Percentiles rank a stretch among this genome's conserved stretches.
phyloP scores from a whole-genome alignment of 768 basidiomycete genomes.

The Mycena floridula region DNA sequence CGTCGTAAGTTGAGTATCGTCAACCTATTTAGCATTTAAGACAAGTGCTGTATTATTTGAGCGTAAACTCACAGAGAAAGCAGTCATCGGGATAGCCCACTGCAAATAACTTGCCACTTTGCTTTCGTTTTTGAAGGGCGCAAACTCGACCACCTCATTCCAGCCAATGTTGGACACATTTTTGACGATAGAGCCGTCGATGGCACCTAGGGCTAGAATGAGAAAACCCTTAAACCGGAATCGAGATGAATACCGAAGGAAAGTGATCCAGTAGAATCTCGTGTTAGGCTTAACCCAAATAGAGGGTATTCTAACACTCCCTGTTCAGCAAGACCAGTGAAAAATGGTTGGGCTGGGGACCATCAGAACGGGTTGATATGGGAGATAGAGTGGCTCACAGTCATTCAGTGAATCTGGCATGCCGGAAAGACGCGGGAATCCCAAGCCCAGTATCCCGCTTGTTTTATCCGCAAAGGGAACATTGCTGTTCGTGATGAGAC shows the following conservation, averaged over 20 bases:
- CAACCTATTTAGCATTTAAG: conserved; percentile 37
- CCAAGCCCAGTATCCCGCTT: conserved; percentile 71
- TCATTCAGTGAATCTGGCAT: conserved; percentile 41
- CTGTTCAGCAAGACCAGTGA: conserved; percentile 52
- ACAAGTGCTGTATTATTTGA: not conserved
- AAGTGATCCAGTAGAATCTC: conserved; percentile 54
- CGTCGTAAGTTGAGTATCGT: conserved; percentile 44
- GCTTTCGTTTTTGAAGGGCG: conserved; percentile 51
- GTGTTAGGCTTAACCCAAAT: conserved; percentile 64
- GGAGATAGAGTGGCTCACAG: conserved; percentile 30
- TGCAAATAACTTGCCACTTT: conserved; percentile 68
- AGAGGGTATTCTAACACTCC: conserved; percentile 69
- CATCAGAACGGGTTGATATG: not conserved
- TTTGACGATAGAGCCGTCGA: conserved; percentile 63
- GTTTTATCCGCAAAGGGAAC: conserved; percentile 55
- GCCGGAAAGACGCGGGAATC: conserved; percentile 67
- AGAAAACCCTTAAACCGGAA: conserved; percentile 1
- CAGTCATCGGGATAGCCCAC: conserved; percentile 53
- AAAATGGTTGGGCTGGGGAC: conserved; percentile 60
- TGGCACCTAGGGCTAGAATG: conserved; percentile 46
- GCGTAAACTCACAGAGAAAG: conserved; percentile 40
- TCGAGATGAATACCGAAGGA: conserved; percentile 45
- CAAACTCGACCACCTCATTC: conserved; percentile 71
- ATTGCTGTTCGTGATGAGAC: conserved; percentile 55
- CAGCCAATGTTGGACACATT: conserved; percentile 58